Conservation (phyloP, 208 protist genomes). For the Vickermania ingenoplastis region DNA sequence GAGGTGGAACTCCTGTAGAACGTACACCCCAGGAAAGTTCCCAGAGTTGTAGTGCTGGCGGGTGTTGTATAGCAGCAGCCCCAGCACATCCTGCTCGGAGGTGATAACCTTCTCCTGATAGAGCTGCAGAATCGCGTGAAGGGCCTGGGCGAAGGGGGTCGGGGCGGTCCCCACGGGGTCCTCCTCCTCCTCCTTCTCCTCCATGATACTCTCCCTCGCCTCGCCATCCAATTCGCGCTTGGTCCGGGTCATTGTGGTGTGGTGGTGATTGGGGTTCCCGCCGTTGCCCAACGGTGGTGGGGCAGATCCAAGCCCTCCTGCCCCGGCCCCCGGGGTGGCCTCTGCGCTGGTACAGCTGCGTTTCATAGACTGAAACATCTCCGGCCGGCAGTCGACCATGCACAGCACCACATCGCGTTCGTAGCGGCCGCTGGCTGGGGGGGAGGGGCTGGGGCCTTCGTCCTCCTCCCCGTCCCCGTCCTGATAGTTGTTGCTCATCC, state of each 20-base stretch:
- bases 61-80: slow-evolving; percentile 74
- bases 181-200: slow-evolving; percentile 5
- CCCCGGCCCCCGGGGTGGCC: background rate
- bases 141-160: slow-evolving; percentile 33
- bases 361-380: slow-evolving; percentile 31
- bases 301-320: background rate
- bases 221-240: background rate
- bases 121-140: slow-evolving; percentile 36
- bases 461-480: slow-evolving; percentile 10
- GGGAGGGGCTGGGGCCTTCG: slow-evolving; percentile 3
- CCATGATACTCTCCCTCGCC: background rate
- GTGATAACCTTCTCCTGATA: slow-evolving; percentile 58
- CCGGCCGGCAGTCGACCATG: slow-evolving; percentile 53
- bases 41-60: slow-evolving; percentile 14
- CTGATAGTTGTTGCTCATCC: slow-evolving; percentile 8
- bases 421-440: slow-evolving; percentile 5
- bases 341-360: background rate
- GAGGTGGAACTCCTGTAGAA: slow-evolving; percentile 31
- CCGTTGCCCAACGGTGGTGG: background rate
- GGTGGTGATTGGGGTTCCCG: background rate
- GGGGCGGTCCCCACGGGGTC: background rate
- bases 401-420: slow-evolving; percentile 64
- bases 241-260: background rate
- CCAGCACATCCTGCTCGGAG: slow-evolving; percentile 41
- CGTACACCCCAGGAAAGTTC: slow-evolving; percentile 48